Evolutionary conservation across 1,284 basidiomycete species (phyloP).

Genomic region (Boletellus deceptivus): DNA sequence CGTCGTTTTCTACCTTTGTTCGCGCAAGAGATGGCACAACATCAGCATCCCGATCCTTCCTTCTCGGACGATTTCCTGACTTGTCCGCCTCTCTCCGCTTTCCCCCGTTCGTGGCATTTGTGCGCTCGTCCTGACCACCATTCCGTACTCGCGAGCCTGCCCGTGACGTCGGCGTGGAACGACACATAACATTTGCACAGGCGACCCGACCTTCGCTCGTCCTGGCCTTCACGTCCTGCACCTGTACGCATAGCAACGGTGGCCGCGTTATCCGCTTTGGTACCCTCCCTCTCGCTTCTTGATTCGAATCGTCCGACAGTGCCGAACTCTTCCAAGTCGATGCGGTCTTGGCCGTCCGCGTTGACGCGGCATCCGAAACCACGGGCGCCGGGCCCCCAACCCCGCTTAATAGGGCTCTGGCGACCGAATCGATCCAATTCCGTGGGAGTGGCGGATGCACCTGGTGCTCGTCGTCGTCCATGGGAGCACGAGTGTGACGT

Average conservation of each 20-base stretch:
- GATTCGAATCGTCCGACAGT: slow-evolving; percentile 43
- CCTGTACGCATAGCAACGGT: slow-evolving; percentile 41
- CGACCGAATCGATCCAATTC: slow-evolving; percentile 63
- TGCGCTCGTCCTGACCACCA: slow-evolving; percentile 12
- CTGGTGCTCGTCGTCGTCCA: slow-evolving; percentile 13
- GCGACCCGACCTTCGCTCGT: slow-evolving; percentile 47
- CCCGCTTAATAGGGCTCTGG: slow-evolving; percentile 55
- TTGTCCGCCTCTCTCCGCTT: slow-evolving; percentile 10
- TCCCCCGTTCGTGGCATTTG: slow-evolving; percentile 3
- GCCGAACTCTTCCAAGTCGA: slow-evolving; percentile 31
- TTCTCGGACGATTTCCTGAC: slow-evolving; percentile 11
- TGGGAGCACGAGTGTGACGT: slow-evolving; percentile 3
- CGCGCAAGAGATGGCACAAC: slow-evolving; percentile 41
- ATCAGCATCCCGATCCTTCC: slow-evolving; percentile 26
- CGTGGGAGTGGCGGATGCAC: slow-evolving; percentile 47
- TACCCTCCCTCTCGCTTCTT: slow-evolving; percentile 12
- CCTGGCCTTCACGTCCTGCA: slow-evolving; percentile 39
- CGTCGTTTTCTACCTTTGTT: slow-evolving; percentile 38
- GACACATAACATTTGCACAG: slow-evolving; percentile 55
- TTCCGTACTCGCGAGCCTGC: slow-evolving; percentile 40
- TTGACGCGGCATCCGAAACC: slow-evolving; percentile 28
- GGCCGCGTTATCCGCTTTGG: slow-evolving; percentile 24
- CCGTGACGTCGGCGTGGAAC: slow-evolving; percentile 59
- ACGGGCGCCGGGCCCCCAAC: slow-evolving; percentile 30
- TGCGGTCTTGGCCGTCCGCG: slow-evolving; percentile 15